phyloP scores from a whole-genome alignment of 176 grass and related monocot genomes.

The Luzula sylvatica region DNA sequence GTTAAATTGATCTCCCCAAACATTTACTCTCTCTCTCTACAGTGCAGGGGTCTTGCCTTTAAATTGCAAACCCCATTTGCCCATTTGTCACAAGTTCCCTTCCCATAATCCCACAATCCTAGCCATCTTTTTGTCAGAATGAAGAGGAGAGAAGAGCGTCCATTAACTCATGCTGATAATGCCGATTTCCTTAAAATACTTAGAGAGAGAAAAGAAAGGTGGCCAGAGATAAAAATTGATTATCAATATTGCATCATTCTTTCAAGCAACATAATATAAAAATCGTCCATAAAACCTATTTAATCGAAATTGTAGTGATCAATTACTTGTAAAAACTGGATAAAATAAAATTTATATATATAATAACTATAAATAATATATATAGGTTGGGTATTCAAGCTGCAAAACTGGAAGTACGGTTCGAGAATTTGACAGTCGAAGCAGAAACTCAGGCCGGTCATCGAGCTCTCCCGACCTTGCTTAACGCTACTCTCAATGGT shows the following conservation, averaged over 20 bases:
- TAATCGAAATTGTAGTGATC: too few species aligned
- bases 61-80: neutral
- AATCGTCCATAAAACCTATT: too few species aligned
- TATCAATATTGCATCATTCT: neutral
- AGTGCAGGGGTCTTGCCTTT: too few species aligned
- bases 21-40: too few species aligned
- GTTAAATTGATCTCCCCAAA: too few species aligned
- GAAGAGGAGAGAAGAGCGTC: constrained; percentile 22
- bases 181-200: constrained; percentile 60
- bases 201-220: constrained; percentile 58
- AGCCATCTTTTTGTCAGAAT: neutral
- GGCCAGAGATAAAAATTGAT: neutral
- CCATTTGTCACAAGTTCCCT: neutral
- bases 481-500: constrained; percentile 53
- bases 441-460: constrained; percentile 41
- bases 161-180: constrained; percentile 73
- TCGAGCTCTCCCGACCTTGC: constrained; percentile 52
- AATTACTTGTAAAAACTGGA: neutral
- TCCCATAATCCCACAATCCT: neutral
- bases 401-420: constrained; percentile 47
- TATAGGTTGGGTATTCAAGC: constrained; percentile 38
- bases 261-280: neutral
- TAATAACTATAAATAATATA: neutral
- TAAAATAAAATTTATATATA: neutral
- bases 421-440: constrained; percentile 53